Evolutionary conservation across 768 basidiomycete species (phyloP).

Genomic region (Suillus brevipes): DNA sequence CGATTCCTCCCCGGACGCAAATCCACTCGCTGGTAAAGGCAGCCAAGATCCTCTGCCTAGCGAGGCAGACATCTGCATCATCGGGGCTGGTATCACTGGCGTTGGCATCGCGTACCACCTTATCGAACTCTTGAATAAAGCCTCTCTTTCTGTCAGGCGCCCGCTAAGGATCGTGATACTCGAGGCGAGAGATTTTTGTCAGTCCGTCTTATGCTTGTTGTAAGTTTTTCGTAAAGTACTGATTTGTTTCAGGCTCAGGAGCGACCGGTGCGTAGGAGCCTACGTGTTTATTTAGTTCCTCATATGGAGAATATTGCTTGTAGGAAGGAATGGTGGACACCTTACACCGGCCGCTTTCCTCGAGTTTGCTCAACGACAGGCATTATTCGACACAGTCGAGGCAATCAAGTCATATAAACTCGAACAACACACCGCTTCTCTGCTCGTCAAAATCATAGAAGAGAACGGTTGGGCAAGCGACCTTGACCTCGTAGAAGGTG

Average conservation of each 20-base stretch:
- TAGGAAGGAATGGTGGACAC: constrained; percentile 82
- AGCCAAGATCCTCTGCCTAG: constrained; percentile 58
- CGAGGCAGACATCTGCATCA: constrained; percentile 72
- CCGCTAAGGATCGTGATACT: constrained; percentile 60
- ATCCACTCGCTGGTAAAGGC: constrained; percentile 67
- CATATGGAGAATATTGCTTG: background rate
- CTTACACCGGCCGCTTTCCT: constrained; percentile 53
- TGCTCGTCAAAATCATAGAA: constrained; percentile 51
- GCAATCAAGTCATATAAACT: constrained; percentile 53
- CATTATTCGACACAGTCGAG: constrained; percentile 51
- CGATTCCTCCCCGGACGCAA: constrained; percentile 51
- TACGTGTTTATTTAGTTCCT: background rate
- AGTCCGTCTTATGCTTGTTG: constrained; percentile 28
- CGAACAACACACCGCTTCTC: constrained; percentile 54
- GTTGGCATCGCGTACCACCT: constrained; percentile 76
- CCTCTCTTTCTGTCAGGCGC: constrained; percentile 8
- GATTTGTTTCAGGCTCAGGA: constrained; percentile 53
- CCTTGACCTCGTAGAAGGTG: constrained; percentile 65
- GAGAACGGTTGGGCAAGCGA: constrained; percentile 41
- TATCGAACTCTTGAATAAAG: constrained; percentile 33
- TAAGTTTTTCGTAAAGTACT: constrained; percentile 4
- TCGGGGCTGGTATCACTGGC: constrained; percentile 81
- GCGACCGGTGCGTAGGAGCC: constrained; percentile 61
- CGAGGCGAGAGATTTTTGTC: constrained; percentile 87
- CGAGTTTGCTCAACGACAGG: constrained; percentile 42